Evolutionary conservation across 108 stramenopile species (phyloP), one percentile per base, ranked within the genome.

Genomic region (Cyclotella choctawhatcheeana): DNA sequence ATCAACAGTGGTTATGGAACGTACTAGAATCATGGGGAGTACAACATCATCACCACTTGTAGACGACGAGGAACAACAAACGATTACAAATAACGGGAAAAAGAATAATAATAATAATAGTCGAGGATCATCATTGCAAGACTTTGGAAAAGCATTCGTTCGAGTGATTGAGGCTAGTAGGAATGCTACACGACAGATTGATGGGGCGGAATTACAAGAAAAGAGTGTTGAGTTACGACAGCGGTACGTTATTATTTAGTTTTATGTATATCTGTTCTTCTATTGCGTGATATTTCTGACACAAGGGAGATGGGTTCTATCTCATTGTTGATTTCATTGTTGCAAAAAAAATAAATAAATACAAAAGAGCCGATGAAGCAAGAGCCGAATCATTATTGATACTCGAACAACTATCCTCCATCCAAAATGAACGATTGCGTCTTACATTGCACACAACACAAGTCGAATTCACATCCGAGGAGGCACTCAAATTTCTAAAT

Each of bases 111-210:
- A 17, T 32, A 12, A 32, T 14, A 44, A 22, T 20, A 17, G 44
- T 32, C 27, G 55, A 32, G 56, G 21, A 56, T 24, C 43, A 43
- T 27, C 59, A 54, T 48, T 72, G 69, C 45, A 62, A 64, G 68
- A 79, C 32, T 61, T 85, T 26, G 73, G 82, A 2, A 66, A 75
- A 61, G 71, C 79, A 20, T 69, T 89, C 27, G 62, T 65, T 26
- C 56, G 62, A 30, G 89, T 85, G n/a, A 53, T 89, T 26, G 72
- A 85, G 47, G 92, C 88, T 27, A 85, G 81, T 22, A 67, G 64
- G 60, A 79, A 79, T 52, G 89, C 87, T 17, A 84, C 84, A 0
- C 62, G 82, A 44, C 65, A 53, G 10, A 72, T 88, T 50, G 88
- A 91, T 73, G 72, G 67, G 6, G 26, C 81, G 24, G 88, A 89